Conservation (phyloP, 805 yeast species). For the Sugiyamaella floridensis region DNA sequence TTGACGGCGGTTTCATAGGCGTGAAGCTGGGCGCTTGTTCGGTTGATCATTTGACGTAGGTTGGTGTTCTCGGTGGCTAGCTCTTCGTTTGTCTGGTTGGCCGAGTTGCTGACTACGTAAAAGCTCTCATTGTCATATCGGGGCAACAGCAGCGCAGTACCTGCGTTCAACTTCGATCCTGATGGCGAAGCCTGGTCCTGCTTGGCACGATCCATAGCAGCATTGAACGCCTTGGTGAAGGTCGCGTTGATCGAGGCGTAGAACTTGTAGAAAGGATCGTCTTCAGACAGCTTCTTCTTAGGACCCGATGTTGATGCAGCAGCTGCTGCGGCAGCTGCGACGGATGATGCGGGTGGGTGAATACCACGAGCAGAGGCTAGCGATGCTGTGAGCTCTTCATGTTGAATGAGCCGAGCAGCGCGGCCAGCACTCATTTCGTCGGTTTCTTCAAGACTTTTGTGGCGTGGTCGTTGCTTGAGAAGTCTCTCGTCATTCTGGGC, state of each 20-base stretch:
- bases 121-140: constrained; percentile 22
- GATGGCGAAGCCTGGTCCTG: constrained; percentile 6
- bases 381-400: constrained; percentile 16
- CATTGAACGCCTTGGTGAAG: constrained; percentile 14
- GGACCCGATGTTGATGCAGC: not conserved
- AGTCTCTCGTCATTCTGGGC: constrained; percentile 7
- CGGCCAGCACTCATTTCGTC: not conserved
- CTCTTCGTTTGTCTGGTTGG: constrained; percentile 28
- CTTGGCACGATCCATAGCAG: constrained; percentile 14
- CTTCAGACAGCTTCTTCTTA: constrained; percentile 8
- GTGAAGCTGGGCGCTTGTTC: constrained; percentile 18
- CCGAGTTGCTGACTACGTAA: constrained; percentile 31
- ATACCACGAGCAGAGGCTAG: constrained; percentile 27
- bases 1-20: constrained; percentile 27
- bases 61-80: constrained; percentile 30
- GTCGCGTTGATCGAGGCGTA: constrained; percentile 14
- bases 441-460: not conserved
- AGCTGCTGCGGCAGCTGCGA: not conserved
- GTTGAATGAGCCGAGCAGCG: not conserved
- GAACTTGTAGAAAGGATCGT: constrained; percentile 25
- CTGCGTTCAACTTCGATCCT: not conserved
- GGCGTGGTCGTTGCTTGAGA: not conserved
- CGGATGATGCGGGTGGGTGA: constrained; percentile 4
- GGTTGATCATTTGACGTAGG: constrained; percentile 25
- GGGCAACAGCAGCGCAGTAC: constrained; percentile 2